phyloP scores from a whole-genome alignment of 345 rosid species.

The Anastatica hierochuntica region DNA sequence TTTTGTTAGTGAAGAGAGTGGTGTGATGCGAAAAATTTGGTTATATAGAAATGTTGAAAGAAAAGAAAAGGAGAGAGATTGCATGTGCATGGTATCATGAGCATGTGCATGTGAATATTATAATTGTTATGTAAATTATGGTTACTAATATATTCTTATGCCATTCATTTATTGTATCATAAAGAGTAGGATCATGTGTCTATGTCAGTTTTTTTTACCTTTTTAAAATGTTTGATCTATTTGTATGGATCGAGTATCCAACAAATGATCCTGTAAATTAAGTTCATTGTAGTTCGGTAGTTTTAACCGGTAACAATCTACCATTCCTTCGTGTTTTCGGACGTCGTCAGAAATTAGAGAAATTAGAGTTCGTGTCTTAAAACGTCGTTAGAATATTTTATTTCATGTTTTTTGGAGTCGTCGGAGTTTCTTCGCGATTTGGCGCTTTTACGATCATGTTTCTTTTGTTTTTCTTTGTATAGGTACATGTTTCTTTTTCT shows the following conservation, averaged over 20 bases:
- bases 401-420: too few relatives aligned
- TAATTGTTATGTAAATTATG: neutral
- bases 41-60: constrained; percentile 21
- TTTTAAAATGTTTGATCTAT: neutral
- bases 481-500: too few relatives aligned
- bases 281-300: neutral
- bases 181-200: constrained; percentile 20
- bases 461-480: too few relatives aligned
- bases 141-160: constrained; percentile 3
- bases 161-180: neutral
- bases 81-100: constrained; percentile 32
- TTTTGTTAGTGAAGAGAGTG: constrained; percentile 10
- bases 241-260: constrained; percentile 15
- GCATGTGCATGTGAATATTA: constrained; percentile 25
- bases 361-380: too few relatives aligned
- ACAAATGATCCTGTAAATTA: constrained; percentile 9
- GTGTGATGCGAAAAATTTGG: constrained; percentile 7
- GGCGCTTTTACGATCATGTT: too few relatives aligned
- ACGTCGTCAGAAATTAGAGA: too few relatives aligned
- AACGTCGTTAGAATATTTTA: too few relatives aligned
- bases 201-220: constrained; percentile 18
- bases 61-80: constrained; percentile 8
- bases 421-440: too few relatives aligned
- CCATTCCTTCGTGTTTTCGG: too few relatives aligned
- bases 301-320: too few relatives aligned